These are phyloP conservation scores for Xylaria sp. DNA, from an alignment of 2,329 filamentous ascomycete genomes.

Conservation along the genomic window DNA sequence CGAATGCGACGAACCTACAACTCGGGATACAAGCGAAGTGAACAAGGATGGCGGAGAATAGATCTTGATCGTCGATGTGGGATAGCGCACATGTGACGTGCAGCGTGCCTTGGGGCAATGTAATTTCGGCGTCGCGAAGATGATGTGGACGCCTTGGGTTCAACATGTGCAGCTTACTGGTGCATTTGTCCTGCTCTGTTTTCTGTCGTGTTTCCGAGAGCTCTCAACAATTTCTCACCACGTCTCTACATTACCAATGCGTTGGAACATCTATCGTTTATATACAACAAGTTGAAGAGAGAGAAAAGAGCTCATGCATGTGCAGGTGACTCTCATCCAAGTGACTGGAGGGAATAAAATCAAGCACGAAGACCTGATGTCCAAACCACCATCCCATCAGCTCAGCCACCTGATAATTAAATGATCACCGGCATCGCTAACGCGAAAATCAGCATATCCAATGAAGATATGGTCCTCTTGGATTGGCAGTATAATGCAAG, in stretches of 20 bases:
- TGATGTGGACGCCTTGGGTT: constrained; percentile 50
- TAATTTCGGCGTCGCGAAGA: no score
- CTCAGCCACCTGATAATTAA: neutral
- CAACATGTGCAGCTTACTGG: constrained; percentile 51
- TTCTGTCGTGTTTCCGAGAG: neutral
- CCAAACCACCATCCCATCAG: neutral
- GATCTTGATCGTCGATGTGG: constrained; percentile 41
- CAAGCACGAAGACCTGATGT: neutral
- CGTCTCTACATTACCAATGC: neutral
- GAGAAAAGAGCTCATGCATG: neutral
- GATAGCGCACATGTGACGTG: constrained; percentile 53
- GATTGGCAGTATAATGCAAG: no score
- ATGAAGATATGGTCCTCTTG: no score
- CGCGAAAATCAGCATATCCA: neutral
- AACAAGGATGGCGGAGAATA: constrained; percentile 49
- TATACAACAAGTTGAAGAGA: neutral
- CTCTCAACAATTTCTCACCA: neutral
- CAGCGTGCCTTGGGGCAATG: constrained; percentile 51
- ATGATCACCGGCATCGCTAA: neutral
- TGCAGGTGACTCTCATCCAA: neutral
- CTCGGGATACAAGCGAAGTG: constrained; percentile 44
- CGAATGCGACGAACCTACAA: constrained; percentile 50
- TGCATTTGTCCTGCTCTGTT: constrained; percentile 55
- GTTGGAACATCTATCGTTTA: no score
- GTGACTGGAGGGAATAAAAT: neutral